Base-by-base conservation (phyloP, 495 filamentous ascomycete genomes). In the Xylaria bambusicola region DNA sequence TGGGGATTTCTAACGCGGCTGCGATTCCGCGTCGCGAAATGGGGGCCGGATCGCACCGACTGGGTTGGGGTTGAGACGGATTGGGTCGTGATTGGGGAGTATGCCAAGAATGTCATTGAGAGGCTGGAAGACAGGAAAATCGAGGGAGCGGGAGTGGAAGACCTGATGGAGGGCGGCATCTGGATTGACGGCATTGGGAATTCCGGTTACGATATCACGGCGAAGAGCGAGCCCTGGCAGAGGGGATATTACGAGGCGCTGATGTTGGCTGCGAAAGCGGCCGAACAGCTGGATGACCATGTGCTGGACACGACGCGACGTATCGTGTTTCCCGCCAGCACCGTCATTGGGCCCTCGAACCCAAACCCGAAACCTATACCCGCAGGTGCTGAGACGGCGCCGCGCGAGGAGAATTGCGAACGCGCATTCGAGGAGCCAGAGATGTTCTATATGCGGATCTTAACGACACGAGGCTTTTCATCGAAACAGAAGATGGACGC, bases 271-370 rank as follows among this genome's bases (percentile, higher is more conserved):
- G 92, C 87, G 0, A 85, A 84, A 60, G 84, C 86, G 2, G 87
- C 91, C 3, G 92, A 96, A 76, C 84, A 89, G 60, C 73, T 93
- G 20, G 91, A 95, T 48, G 88, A 87, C 10, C 89, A 86, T 79
- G 79, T 93, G 38, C 71, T 76, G 27, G 90, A 95, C 69, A 84
- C 75, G 41, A 87, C 82, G 36, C 78, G 86, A 60, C 77, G 80
- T 23, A 73, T 87, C 10, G 80, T 84, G 17, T 91, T 90, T 42
- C 87, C 90, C 2, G 77, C 78, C 15, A 84, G 90, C 23, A 80
- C 85, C 46, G 82, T 96, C 24, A 78, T 89, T 56, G 91, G 91
- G 0, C 90, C 91, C 1, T 91, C 89, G 9, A 95, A 97, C 69
- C 90, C 89, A 7, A 79, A 84, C 46, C 91, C 92, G 8, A 85